Evolutionary conservation across 2,329 filamentous ascomycete species (phyloP), one percentile per base, ranked within the genome.

Genomic region (Ascochyta clinopodiicola): DNA sequence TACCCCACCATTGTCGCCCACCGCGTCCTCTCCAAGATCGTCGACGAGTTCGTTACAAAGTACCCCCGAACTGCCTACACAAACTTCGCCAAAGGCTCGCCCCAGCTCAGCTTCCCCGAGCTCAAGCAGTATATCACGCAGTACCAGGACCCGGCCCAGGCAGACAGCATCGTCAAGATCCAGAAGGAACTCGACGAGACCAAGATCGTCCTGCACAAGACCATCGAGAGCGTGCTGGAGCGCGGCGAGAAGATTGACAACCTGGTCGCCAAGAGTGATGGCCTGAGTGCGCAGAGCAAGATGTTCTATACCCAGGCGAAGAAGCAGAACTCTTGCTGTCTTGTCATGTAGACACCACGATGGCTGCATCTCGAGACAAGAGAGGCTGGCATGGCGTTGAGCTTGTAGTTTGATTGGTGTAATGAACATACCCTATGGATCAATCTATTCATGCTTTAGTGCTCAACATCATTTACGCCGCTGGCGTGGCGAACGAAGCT

Each of bases 151-250:
- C 92, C 94, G 12, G 82, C 88, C 71, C 85, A 96, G 79, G 93
- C 92, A 64, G 92, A 96, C 79, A 94, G 88, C 78, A 96, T 98
- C 74, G 86, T 92, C 82, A 93, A 92, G 83, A 97, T 99, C 69
- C 94, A 98, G 78, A 90, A 92, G 79, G 92, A 99, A 80, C 83
- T 99, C 59, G 93, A 98, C 72, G 93, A 97, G 83, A 98, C 94
- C 58, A 98, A 97, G 85, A 93, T 96, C 72, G 89, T 96, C 56
- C 83, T 99, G 68, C 92, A 98, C 80, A 96, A 98, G 85, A 97
- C 95, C 39, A 97, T 96, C 69, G 90, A 96, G 81, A 90, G 86
- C 70, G 88, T 89, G 43, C 77, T 97, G 70, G 89, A 97, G 81
- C 86, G 95, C 59, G 95, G 93, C 37, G 93, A 98, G 86, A 98